A percentile compares a stretch with the other conserved stretches of the same genome.
Conservation (phyloP, 2,329 filamentous ascomycete genomes). For the Paraphoma sp. region DNA sequence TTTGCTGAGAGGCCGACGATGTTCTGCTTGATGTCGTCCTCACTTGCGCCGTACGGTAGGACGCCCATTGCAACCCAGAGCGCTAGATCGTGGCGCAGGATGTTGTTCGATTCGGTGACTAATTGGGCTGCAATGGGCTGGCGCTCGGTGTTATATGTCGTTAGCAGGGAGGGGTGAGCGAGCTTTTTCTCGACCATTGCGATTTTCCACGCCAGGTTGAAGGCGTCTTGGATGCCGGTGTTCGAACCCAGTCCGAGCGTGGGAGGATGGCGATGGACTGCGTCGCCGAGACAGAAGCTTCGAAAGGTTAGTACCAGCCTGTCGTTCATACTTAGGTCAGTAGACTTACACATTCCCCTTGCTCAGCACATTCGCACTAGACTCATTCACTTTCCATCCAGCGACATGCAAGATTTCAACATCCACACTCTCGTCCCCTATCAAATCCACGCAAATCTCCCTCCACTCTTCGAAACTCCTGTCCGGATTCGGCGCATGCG, state of each 20-base stretch:
- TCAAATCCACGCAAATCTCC: conserved; percentile 10
- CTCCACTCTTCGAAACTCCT: conserved; percentile 18
- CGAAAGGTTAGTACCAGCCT: background rate
- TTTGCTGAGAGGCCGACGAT: background rate
- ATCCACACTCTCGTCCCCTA: conserved; percentile 13
- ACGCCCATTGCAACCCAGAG: conserved; percentile 12
- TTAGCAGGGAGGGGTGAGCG: conserved; percentile 33
- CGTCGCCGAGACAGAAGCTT: conserved; percentile 18
- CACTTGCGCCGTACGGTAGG: conserved; percentile 7
- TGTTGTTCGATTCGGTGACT: conserved; percentile 18
- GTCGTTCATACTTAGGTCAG: background rate
- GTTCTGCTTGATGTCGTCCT: conserved; percentile 6
- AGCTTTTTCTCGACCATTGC: conserved; percentile 37
- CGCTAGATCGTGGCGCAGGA: conserved; percentile 10
- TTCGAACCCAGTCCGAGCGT: conserved; percentile 31
- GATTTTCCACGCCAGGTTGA: conserved; percentile 50
- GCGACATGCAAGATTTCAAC: conserved; percentile 16
- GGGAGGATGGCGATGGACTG: conserved; percentile 33
- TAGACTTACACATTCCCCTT: conserved; percentile 20
- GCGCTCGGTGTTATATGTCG: conserved; percentile 40
- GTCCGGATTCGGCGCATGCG: conserved; percentile 1
- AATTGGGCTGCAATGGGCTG: conserved; percentile 35
- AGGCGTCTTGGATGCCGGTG: conserved; percentile 46
- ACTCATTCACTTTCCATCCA: conserved; percentile 23
- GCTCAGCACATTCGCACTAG: conserved; percentile 14